Percentiles rank a stretch among this genome's conserved stretches.
Evolutionary conservation across 495 filamentous ascomycete species (phyloP).

Genomic region (Aspergillus kassunensis): DNA sequence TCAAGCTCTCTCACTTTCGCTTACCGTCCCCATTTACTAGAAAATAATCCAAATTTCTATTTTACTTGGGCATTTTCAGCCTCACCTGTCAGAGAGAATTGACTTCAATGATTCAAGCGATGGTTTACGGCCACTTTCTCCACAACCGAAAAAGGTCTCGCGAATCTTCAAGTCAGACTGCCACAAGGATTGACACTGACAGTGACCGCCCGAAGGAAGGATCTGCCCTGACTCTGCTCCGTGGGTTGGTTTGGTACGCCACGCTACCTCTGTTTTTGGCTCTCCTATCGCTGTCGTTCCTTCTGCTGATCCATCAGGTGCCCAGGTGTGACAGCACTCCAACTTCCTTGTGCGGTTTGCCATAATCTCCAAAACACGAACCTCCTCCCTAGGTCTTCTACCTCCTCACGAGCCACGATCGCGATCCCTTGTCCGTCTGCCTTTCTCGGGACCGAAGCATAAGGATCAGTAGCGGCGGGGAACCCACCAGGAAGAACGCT

Average conservation of each 20-base stretch:
- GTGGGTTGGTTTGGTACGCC: no score
- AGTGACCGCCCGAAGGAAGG: no score
- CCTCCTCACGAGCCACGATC: background rate
- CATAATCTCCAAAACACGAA: background rate
- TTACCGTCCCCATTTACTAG: no score
- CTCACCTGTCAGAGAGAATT: slow-evolving; percentile 4
- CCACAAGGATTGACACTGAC: background rate
- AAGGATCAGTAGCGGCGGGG: slow-evolving; percentile 4
- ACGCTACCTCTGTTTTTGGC: background rate
- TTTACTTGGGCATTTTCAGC: slow-evolving; percentile 2
- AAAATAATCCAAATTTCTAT: no score
- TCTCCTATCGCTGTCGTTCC: background rate
- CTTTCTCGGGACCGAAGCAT: background rate
- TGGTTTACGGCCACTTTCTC: background rate
- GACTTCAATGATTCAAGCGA: background rate
- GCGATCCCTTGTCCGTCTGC: background rate
- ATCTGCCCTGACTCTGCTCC: no score
- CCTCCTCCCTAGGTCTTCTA: background rate
- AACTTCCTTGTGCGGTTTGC: background rate
- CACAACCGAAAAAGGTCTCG: background rate
- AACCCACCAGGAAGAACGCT: slow-evolving; percentile 3
- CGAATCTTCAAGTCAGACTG: background rate
- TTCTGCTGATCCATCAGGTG: background rate
- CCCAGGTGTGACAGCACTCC: background rate
- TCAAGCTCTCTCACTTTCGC: no score